Evolutionary conservation across 495 filamentous ascomycete species (phyloP), one percentile per base, ranked within the genome.

Genomic region (Neurospora sublineolata): DNA sequence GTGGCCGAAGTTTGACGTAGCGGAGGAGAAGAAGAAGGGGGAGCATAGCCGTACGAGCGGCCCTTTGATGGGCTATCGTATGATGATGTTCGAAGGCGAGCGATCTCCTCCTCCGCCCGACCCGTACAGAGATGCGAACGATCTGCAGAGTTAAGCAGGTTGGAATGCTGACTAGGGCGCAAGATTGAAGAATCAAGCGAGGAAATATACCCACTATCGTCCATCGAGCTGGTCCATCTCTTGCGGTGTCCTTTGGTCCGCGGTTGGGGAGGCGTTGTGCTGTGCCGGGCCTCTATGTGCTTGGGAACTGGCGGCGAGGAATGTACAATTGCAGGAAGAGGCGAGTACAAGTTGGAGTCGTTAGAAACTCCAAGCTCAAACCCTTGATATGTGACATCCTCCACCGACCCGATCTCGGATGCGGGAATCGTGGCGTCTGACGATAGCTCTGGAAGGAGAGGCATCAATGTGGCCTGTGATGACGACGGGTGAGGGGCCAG

Each of bases 141-240:
- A 60, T 93, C 92, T 38, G 90, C 85, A 3, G 92, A 93, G 10
- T 89, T 91, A 70, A 91, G 81, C 3, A 92, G 85, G 71, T 88
- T 83, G 40, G 83, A 77, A 70, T 87, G 87, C 70, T 81, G 82
- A 69, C 88, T 88, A 37, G 90, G 89, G 39, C 94, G 87, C 75
- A 92, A 85, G n/a, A 86, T 93, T 0, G 95, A 97, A 1, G 95
- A 98, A 60, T 97, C 95, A n/a, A 99, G 83, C 0, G 94, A 97
- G 1, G 95, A 99, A 76, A 97, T 97, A 79, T 97, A 99, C 12
- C 95, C 95, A 79, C 94, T 97, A 76, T 99, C 95, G 75, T 97
- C 93, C 83, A 97, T 89, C 16, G 88, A 87, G 4, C 83, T 83
- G 75, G 89, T 87, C 77, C 92, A 94, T 64, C 91, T 89, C 80